Evolutionary conservation across 2,329 filamentous ascomycete species (phyloP).

Genomic region (Sordariomycetes sp.): DNA sequence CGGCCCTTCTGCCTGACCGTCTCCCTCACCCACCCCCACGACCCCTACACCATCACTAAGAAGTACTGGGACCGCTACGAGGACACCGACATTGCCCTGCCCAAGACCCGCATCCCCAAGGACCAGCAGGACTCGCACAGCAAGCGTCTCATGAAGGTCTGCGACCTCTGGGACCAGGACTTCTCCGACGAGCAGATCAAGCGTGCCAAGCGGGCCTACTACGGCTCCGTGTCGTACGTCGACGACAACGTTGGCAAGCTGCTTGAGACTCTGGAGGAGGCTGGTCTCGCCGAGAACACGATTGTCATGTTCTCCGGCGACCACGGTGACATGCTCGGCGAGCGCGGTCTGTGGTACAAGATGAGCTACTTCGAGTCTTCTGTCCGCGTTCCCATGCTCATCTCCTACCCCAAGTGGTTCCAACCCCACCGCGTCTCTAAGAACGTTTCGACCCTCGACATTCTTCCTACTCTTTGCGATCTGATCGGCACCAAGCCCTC

Average conservation of each 20-base stretch:
- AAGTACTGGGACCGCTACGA: constrained; percentile 94
- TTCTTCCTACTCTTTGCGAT: constrained; percentile 82
- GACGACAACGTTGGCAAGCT: constrained; percentile 86
- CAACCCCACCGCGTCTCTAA: constrained; percentile 65
- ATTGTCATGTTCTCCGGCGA: constrained; percentile 90
- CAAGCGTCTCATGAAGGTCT: constrained; percentile 75
- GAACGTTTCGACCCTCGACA: constrained; percentile 85
- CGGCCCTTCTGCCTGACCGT: constrained; percentile 83
- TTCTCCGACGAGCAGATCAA: constrained; percentile 82
- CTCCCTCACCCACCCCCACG: constrained; percentile 88
- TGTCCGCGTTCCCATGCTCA: constrained; percentile 77
- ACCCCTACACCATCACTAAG: constrained; percentile 88
- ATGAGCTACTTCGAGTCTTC: constrained; percentile 96
- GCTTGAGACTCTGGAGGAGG: constrained; percentile 67
- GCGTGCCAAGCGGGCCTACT: constrained; percentile 79
- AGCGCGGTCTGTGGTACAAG: constrained; percentile 91
- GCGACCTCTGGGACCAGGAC: constrained; percentile 76
- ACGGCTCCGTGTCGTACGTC: constrained; percentile 86
- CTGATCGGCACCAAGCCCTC: constrained; percentile 65
- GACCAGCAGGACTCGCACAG: constrained; percentile 82
- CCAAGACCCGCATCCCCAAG: constrained; percentile 67
- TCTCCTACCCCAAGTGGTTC: constrained; percentile 72
- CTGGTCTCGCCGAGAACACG: constrained; percentile 73
- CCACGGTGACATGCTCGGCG: constrained; percentile 92
- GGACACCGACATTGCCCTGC: constrained; percentile 76